Percentiles rank a stretch among this genome's conserved stretches.
These are phyloP conservation scores for Colletotrichum tanaceti DNA, from an alignment of 2,329 filamentous ascomycete species.

Conservation along the genomic window DNA sequence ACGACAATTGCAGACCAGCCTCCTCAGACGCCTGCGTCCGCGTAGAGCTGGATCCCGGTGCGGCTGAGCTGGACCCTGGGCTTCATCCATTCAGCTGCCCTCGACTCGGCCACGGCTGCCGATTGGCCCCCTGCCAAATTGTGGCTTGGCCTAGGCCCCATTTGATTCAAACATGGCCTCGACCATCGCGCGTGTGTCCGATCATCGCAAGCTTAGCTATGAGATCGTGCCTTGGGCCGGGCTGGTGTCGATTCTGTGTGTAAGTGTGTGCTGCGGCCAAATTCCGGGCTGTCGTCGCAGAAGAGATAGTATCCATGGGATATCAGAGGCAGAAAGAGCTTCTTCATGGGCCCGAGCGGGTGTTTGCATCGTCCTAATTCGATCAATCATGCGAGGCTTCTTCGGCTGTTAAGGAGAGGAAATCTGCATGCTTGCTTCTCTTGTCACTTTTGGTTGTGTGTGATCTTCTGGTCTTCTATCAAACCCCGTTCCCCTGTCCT, in stretches of 20 bases:
- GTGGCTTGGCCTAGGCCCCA: constrained; percentile 13
- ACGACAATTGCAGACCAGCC: constrained; percentile 3
- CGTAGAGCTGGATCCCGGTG: constrained; percentile 5
- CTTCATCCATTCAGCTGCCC: constrained; percentile 15
- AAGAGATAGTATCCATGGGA: not conserved
- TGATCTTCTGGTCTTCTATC: not conserved
- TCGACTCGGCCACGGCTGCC: constrained; percentile 12
- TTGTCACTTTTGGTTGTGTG: not conserved
- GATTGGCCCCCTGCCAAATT: constrained; percentile 7
- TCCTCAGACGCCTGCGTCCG: constrained; percentile 1
- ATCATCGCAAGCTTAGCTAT: constrained; percentile 5
- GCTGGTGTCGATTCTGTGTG: constrained; percentile 3
- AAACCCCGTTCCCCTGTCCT: not conserved
- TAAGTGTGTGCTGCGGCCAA: not conserved
- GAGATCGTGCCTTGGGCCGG: not conserved
- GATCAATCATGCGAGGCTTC: not conserved
- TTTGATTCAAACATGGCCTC: constrained; percentile 17
- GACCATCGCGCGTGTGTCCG: not conserved
- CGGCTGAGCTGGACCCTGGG: constrained; percentile 27
- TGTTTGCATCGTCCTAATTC: not conserved
- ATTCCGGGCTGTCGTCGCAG: not conserved
- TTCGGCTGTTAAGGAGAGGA: not conserved
- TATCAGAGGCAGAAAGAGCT: not conserved
- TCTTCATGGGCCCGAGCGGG: not conserved
- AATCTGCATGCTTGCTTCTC: not conserved